Evolutionary conservation across 225 moss, liverwort and hornwort genomes (phyloP).

Genomic region (Neckera pumila): DNA sequence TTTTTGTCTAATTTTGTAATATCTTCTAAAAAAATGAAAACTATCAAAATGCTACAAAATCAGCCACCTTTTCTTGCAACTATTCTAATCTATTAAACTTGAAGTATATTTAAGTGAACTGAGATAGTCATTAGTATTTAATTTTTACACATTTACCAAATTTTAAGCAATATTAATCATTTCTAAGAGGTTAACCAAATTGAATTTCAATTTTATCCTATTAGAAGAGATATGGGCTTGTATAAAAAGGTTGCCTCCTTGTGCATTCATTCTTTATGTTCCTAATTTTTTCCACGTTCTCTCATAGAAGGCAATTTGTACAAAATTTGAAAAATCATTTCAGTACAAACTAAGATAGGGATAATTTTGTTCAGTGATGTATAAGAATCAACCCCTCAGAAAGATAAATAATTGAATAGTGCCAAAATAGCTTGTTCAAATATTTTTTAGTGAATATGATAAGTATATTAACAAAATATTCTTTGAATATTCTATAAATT

Average conservation of each 20-base stretch:
- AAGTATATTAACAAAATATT: background rate
- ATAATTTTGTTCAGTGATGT: background rate
- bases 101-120: background rate
- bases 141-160: background rate
- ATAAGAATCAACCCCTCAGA: background rate
- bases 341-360: background rate
- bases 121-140: too few species aligned
- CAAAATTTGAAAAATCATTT: background rate
- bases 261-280: background rate
- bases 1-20: too few species aligned
- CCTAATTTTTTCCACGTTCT: background rate
- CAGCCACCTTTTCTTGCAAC: too few species aligned
- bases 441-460: background rate
- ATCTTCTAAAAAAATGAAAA: too few species aligned
- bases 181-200: too few species aligned
- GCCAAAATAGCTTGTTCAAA: background rate
- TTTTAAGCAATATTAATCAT: background rate
- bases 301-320: too few species aligned
- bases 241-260: background rate
- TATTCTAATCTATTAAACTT: too few species aligned
- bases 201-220: too few species aligned
- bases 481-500: background rate
- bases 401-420: background rate
- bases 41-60: too few species aligned
- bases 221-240: background rate